phyloP scores from a whole-genome alignment of 257 asterid species.

The Solanum habrochaites region DNA sequence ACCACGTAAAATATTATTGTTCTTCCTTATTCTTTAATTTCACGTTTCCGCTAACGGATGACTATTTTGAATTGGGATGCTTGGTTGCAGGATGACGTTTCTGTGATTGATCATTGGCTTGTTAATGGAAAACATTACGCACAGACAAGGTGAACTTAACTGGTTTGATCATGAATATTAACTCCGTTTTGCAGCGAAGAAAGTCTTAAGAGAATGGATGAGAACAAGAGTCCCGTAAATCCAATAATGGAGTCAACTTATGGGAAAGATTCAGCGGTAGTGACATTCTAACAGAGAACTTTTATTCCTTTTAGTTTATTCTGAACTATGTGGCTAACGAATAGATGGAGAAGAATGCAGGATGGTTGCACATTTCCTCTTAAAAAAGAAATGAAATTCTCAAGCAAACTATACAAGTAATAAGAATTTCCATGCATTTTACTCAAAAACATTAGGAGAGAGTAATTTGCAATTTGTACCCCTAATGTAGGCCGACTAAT shows the following conservation, averaged over 20 bases:
- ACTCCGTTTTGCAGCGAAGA: constrained; percentile 51
- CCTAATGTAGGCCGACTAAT: no score
- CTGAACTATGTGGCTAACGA: constrained; percentile 67
- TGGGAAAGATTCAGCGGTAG: constrained; percentile 74
- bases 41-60: no score
- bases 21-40: no score
- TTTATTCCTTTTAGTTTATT: constrained; percentile 78
- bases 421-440: background rate
- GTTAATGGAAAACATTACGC: constrained; percentile 84
- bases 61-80: background rate
- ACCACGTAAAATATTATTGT: no score
- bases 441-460: background rate
- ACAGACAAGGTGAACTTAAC: constrained; percentile 55
- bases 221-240: constrained; percentile 28
- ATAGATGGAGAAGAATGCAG: constrained; percentile 89
- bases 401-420: background rate
- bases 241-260: constrained; percentile 85
- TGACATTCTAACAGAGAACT: constrained; percentile 89
- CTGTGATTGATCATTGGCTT: constrained; percentile 78
- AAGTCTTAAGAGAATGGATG: constrained; percentile 86
- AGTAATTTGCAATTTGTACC: no score
- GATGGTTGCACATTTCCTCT: constrained; percentile 80
- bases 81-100: constrained; percentile 69
- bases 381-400: constrained; percentile 39
- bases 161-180: background rate